These are phyloP conservation scores for Botrytis deweyae DNA, from an alignment of 2,329 filamentous ascomycete genomes.

Conservation along the genomic window DNA sequence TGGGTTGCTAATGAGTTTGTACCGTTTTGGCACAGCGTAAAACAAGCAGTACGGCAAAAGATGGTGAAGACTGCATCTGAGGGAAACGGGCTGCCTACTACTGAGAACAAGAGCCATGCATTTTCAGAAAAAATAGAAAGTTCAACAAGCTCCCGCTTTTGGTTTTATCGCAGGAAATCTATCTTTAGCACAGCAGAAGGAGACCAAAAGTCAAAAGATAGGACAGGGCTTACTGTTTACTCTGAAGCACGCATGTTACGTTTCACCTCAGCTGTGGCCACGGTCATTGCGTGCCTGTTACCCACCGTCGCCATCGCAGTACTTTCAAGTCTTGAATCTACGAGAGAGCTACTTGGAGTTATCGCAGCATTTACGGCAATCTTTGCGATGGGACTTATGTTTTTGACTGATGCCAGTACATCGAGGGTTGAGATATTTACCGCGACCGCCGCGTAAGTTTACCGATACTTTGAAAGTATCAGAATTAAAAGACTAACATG, in stretches of 20 bases:
- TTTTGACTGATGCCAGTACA: constrained; percentile 23
- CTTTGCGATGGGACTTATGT: constrained; percentile 29
- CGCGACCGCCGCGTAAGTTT: constrained; percentile 33
- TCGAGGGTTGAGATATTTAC: constrained; percentile 31
- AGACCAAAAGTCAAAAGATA: neutral
- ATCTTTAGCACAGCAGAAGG: neutral
- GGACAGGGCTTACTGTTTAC: constrained; percentile 2
- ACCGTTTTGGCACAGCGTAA: constrained; percentile 22
- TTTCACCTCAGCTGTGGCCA: constrained; percentile 27
- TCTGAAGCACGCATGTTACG: constrained; percentile 7
- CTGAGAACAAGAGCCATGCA: neutral
- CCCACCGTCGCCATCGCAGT: constrained; percentile 28
- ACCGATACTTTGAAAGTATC: neutral
- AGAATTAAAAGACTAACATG: neutral
- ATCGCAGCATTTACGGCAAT: constrained; percentile 28
- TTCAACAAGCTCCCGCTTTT: neutral
- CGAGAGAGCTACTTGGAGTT: constrained; percentile 20
- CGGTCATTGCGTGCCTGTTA: constrained; percentile 28
- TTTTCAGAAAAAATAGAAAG: neutral
- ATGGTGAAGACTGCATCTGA: neutral
- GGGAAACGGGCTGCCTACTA: neutral
- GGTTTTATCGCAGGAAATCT: neutral
- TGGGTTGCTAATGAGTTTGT: constrained; percentile 27
- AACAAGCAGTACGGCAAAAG: neutral
- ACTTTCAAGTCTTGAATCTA: constrained; percentile 25